These are phyloP conservation scores for Fusarium nanum DNA, from an alignment of 2,329 filamentous ascomycete species.

Conservation along the genomic window DNA sequence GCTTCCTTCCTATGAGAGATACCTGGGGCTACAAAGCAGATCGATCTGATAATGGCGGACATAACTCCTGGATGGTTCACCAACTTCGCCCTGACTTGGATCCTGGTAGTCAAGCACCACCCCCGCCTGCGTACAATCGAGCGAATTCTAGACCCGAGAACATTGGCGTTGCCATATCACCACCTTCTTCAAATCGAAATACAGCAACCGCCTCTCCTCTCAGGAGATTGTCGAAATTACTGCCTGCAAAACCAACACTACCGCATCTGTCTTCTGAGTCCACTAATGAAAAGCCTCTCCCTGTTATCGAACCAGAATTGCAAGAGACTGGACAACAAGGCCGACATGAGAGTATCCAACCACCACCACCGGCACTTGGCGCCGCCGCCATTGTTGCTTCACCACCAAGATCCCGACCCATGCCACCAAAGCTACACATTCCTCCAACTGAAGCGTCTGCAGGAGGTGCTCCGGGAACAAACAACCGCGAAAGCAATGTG, in stretches of 20 bases:
- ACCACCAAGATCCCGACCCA: constrained; percentile 27
- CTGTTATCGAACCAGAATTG: constrained; percentile 25
- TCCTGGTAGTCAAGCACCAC: constrained; percentile 33
- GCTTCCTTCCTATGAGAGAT: constrained; percentile 54
- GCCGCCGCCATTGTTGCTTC: constrained; percentile 20
- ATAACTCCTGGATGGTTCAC: constrained; percentile 46
- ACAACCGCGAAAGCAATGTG: constrained; percentile 58
- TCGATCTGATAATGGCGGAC: constrained; percentile 38
- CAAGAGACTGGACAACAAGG: constrained; percentile 13
- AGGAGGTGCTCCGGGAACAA: constrained; percentile 2
- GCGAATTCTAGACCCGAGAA: constrained; percentile 51
- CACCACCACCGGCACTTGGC: constrained; percentile 26
- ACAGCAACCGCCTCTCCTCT: constrained; percentile 40
- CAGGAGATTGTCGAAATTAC: constrained; percentile 56
- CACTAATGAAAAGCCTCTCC: constrained; percentile 33
- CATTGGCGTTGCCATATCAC: constrained; percentile 61
- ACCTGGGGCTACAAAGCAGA: constrained; percentile 52
- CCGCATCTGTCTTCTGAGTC: constrained; percentile 43
- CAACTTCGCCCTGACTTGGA: constrained; percentile 40
- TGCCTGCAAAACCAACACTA: constrained; percentile 61
- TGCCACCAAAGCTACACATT: constrained; percentile 48
- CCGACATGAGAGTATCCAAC: constrained; percentile 19
- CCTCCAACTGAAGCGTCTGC: constrained; percentile 30
- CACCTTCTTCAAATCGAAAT: constrained; percentile 38
- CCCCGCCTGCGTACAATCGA: constrained; percentile 44